Conservation (phyloP, 2,329 filamentous ascomycete species). For the Sphaerulina musiva region DNA sequence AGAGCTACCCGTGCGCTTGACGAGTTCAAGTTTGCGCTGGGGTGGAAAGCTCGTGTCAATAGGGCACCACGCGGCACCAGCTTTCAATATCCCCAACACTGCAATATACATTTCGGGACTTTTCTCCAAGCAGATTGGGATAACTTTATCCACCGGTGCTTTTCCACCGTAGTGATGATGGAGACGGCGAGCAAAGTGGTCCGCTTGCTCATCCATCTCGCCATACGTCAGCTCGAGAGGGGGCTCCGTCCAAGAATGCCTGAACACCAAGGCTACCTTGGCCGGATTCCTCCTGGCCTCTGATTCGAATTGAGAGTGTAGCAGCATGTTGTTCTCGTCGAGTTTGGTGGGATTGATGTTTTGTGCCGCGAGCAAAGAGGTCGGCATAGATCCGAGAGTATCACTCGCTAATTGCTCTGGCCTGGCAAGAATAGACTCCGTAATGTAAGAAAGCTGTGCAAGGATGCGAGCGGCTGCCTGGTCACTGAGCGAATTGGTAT, state of each 20-base stretch:
- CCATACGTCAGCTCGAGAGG: neutral
- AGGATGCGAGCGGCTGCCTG: neutral
- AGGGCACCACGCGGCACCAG: conserved; percentile 20
- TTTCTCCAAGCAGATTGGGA: neutral
- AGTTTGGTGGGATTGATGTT: neutral
- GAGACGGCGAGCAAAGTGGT: neutral
- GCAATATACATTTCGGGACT: conserved; percentile 14
- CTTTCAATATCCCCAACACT: conserved; percentile 29
- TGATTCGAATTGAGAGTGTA: neutral
- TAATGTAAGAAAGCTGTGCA: neutral
- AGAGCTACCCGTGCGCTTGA: neutral
- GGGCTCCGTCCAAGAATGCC: neutral
- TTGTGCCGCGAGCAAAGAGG: neutral
- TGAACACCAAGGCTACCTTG: neutral
- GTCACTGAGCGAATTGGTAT: neutral
- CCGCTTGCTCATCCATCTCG: neutral
- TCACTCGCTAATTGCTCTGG: neutral
- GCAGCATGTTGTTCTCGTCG: neutral
- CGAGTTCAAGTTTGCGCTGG: neutral
- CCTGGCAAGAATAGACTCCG: neutral
- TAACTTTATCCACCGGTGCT: neutral
- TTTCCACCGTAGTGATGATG: neutral
- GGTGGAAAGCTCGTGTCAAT: neutral
- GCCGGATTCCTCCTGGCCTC: neutral
- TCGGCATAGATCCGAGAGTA: neutral